phyloP scores from a whole-genome alignment of 768 basidiomycete species.

The Ramaria sp. region DNA sequence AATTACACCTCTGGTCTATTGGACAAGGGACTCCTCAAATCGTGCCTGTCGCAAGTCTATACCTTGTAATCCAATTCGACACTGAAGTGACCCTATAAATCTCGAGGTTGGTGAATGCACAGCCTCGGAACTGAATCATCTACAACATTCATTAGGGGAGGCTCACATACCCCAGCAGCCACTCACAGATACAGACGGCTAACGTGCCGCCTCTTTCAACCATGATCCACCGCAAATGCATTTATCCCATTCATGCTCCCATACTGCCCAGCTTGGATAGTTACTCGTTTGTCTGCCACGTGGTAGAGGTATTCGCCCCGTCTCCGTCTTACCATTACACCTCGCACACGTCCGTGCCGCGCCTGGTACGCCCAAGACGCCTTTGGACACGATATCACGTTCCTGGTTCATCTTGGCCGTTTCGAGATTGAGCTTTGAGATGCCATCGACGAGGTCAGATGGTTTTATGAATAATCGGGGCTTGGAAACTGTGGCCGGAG shows the following conservation, averaged over 20 bases:
- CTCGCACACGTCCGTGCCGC: conserved; percentile 41
- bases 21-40: too few relatives aligned
- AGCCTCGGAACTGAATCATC: too few relatives aligned
- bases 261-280: conserved; percentile 38
- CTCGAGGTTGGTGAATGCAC: too few relatives aligned
- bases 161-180: too few relatives aligned
- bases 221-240: conserved; percentile 71
- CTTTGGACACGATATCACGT: conserved; percentile 57
- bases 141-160: too few relatives aligned
- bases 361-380: conserved; percentile 29
- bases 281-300: background rate
- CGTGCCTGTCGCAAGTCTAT: too few relatives aligned
- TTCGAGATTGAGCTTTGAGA: conserved; percentile 30
- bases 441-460: conserved; percentile 55
- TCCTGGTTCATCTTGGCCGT: conserved; percentile 28
- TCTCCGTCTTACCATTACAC: conserved; percentile 50
- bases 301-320: conserved; percentile 24
- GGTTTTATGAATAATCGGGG: conserved; percentile 63
- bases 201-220: conserved; percentile 17
- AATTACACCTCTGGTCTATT: too few relatives aligned
- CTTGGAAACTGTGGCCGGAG: conserved; percentile 46
- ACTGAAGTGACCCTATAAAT: too few relatives aligned
- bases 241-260: conserved; percentile 52
- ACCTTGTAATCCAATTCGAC: too few relatives aligned
- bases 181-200: too few relatives aligned